These are phyloP conservation scores for Acer saccharum DNA, from an alignment of 345 rosid species.

Conservation along the genomic window DNA sequence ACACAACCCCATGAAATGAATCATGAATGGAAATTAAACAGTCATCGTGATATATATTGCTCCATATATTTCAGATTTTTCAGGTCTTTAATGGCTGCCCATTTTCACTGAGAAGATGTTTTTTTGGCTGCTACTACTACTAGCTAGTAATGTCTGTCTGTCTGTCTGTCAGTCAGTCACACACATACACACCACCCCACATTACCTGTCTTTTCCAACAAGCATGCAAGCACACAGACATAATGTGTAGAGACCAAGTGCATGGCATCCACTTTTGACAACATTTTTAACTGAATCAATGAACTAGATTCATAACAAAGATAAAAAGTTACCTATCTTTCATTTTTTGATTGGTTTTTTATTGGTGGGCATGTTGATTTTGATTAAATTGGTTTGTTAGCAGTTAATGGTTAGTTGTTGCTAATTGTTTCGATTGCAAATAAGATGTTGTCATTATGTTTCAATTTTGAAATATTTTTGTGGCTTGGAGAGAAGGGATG, in stretches of 20 bases:
- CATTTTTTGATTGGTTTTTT: too few species aligned
- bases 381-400: not conserved
- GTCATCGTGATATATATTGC: not conserved
- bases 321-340: not conserved
- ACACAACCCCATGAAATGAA: not conserved
- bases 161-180: slow-evolving; percentile 13
- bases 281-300: not conserved
- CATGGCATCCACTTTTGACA: not conserved
- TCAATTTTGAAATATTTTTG: not conserved
- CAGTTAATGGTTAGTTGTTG: too few species aligned
- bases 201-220: slow-evolving; percentile 15
- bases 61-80: not conserved
- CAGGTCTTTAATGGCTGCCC: slow-evolving; percentile 26
- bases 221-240: slow-evolving; percentile 15
- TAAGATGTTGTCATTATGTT: not conserved
- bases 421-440: not conserved
- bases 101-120: slow-evolving; percentile 19
- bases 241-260: slow-evolving; percentile 4
- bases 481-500: not conserved
- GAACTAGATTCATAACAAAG: not conserved
- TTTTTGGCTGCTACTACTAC: not conserved
- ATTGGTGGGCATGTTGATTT: too few species aligned
- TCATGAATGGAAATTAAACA: slow-evolving; percentile 11
- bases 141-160: slow-evolving; percentile 21
- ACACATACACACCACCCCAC: not conserved